Base-by-base conservation (phyloP, 768 basidiomycete species). In the Phylloporus sp. region DNA sequence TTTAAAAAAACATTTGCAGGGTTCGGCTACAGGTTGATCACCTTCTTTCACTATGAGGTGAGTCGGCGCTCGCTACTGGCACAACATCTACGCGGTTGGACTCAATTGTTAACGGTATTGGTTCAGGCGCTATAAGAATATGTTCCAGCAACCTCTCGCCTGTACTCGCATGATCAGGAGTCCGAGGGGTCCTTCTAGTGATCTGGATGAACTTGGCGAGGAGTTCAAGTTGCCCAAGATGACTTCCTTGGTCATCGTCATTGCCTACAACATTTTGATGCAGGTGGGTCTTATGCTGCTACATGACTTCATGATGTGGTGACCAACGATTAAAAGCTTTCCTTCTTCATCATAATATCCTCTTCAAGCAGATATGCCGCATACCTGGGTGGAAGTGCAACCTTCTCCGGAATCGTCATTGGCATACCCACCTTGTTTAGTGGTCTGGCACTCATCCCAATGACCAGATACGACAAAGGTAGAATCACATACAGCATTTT, bases 321-420 rank as follows among this genome's bases (percentile, higher is more conserved):
- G 27, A 24, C 26, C 11, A 15, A 28, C 45, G 13, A 49, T 36
- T 29, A 2, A 27, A 49, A 86, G 86, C 61, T 83, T 5, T 79
- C 82, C 0, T 87, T 87, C 69, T 88, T 85, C 65, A 78, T 86
- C 50, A 73, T 85, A 36, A 80, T 88, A 5, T 82, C 85, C 3
- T 84, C 85, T 1, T 80, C 84, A 1, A 80, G 78, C 59, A 72
- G 73, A 45, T 86, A 88, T 59, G 80, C 83, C 0, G 73, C 80
- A 52, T 72, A 78, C 56, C 70, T 87, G 7, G 84, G 84, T 22
- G 86, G 85, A 16, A 77, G 71, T n/a, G 72, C 82, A n/a, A 83
- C 82, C 0, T 88, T 88, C 62, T 81, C 84, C 31, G 84, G 86
- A 46, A 59, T 88, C 6, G 76, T 75, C 29, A 74, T 86, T 52